Base-by-base conservation (phyloP, 495 filamentous ascomycete genomes). In the Beverwykella pulmonaria region DNA sequence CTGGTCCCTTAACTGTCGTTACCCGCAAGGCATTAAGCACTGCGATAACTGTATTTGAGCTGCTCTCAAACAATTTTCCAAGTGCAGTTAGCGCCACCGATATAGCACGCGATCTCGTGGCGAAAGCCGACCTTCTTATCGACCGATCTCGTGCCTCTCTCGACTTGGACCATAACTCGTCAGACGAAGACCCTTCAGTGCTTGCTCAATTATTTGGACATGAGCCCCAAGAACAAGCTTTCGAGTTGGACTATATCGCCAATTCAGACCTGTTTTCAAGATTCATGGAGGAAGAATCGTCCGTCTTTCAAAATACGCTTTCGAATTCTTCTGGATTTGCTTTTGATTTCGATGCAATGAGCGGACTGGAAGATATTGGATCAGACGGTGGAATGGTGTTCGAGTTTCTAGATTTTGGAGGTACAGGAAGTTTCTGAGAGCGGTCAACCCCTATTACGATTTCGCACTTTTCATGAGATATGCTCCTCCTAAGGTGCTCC, bases 21-120 rank as follows among this genome's bases (percentile, higher is more conserved):
- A 82, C 79, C 1, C 68, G 81, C 12, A 70, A 57, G 9, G 75
- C 79, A 1, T 72, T 84, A 26, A 75, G 79, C 55, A 64, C 73
- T 0, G 74, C 78, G 15, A 67, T 83, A 17, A 63, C 61, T 0
- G 74, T 80, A 2, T 82, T 85, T 60, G 82, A 83, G 27, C 80
- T 81, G 48, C 79, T 77, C 1, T 71, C 69, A n/a, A 77, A 73
- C 19, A 41, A 56, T 6, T 80, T 84, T 63, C 69, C 78, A 3
- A 75, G 79, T 2, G 80, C 80, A 0, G 70, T 65, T 0, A 79
- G 75, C 47, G 82, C 83, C 7, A 79, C 79, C 0, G 69, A 72
- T 2, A 75, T 84, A n/a, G 73, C 74, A 53, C 63, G 71, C 5
- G 74, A 74, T 12, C 65, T 78, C 12, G 41, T 44, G 3, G 61